These are phyloP conservation scores for Fusarium hostae DNA, from an alignment of 2,329 filamentous ascomycete genomes.

Conservation along the genomic window DNA sequence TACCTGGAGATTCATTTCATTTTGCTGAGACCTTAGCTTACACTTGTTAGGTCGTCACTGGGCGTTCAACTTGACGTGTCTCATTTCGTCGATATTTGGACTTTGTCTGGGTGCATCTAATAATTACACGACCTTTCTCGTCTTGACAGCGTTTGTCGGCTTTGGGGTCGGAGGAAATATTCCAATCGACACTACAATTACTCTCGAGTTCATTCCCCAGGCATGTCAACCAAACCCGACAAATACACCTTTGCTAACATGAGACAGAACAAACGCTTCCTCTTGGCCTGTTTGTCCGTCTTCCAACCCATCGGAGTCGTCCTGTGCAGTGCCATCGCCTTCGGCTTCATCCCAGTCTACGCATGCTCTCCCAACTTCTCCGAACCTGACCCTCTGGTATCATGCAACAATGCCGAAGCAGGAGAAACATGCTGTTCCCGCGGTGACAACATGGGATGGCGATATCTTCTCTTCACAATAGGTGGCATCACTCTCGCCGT, in stretches of 20 bases:
- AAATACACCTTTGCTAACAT: accelerated
- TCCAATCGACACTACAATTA: conserved; percentile 66
- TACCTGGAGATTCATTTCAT: background rate
- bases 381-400: conserved; percentile 53
- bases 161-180: conserved; percentile 66
- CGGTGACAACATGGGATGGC: conserved; percentile 61
- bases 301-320: conserved; percentile 68
- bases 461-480: conserved; percentile 58
- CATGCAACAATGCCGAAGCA: conserved; percentile 52
- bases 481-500: conserved; percentile 57
- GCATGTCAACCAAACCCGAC: conserved; percentile 8
- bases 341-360: conserved; percentile 63
- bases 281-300: conserved; percentile 63
- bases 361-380: conserved; percentile 64
- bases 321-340: conserved; percentile 61
- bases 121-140: conserved; percentile 61
- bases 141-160: conserved; percentile 64
- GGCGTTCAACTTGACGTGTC: conserved; percentile 68
- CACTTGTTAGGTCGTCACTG: conserved; percentile 55
- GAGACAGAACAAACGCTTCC: conserved; percentile 56
- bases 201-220: conserved; percentile 65
- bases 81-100: conserved; percentile 65
- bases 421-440: conserved; percentile 52
- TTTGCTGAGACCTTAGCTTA: background rate
- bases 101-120: conserved; percentile 61